phyloP scores from a whole-genome alignment of 2,329 filamentous ascomycete genomes.

The Tolypocladium paradoxum region DNA sequence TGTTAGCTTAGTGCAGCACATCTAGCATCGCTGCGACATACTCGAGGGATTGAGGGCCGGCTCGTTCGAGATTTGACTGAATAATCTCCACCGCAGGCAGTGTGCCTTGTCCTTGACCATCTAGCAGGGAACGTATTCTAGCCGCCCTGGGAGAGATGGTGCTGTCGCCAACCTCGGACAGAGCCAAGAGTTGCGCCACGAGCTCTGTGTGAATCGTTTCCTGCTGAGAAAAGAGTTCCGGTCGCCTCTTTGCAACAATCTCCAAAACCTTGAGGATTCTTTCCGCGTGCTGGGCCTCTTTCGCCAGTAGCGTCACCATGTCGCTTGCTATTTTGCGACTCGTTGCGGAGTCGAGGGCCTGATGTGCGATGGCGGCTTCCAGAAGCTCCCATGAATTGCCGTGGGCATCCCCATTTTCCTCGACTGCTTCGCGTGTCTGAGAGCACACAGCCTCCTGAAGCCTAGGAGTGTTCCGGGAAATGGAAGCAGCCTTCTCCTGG shows the following conservation, averaged over 20 bases:
- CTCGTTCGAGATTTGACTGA: conserved; percentile 42
- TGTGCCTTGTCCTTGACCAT: conserved; percentile 29
- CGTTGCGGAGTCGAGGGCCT: conserved; percentile 25
- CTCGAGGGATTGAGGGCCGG: conserved; percentile 37
- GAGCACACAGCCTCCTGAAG: conserved; percentile 38
- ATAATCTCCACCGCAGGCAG: conserved; percentile 40
- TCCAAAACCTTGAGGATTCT: conserved; percentile 34
- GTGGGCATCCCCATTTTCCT: conserved; percentile 15
- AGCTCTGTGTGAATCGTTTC: conserved; percentile 36
- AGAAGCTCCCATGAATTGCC: conserved; percentile 31
- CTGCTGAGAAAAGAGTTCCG: conserved; percentile 32
- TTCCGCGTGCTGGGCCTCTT: conserved; percentile 15
- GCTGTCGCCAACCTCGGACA: conserved; percentile 38
- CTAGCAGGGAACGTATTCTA: conserved; percentile 33
- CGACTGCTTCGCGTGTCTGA: conserved; percentile 26
- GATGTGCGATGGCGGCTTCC: conserved; percentile 33
- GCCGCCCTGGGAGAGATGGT: conserved; percentile 28
- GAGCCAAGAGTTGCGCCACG: conserved; percentile 39
- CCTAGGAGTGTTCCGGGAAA: conserved; percentile 25
- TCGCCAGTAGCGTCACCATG: conserved; percentile 22
- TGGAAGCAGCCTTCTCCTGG: conserved; percentile 24
- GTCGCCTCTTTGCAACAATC: conserved; percentile 32
- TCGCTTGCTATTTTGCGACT: conserved; percentile 22
- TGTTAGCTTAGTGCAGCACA: conserved; percentile 1
- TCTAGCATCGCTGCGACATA: conserved; percentile 18